Percentiles rank a stretch among this genome's conserved stretches.
phyloP scores from a whole-genome alignment of 1,139 yeast genomes.

The Yamadazyma dendronema region DNA sequence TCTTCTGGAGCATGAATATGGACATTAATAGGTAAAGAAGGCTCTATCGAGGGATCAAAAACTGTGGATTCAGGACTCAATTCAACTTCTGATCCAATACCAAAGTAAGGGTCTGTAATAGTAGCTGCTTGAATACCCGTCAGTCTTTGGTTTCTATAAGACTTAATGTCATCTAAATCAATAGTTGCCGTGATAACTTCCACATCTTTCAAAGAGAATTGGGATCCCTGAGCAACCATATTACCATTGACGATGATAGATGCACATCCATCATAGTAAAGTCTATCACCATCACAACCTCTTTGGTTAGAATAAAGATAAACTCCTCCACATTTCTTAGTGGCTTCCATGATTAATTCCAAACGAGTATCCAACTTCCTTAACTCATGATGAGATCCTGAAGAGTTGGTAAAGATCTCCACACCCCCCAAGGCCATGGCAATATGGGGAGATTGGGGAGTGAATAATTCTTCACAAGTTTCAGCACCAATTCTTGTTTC shows the following conservation, averaged over 20 bases:
- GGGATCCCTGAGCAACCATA: conserved; percentile 90
- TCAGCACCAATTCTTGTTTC: conserved; percentile 93
- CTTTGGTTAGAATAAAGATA: conserved; percentile 91
- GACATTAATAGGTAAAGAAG: conserved; percentile 51
- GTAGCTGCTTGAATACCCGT: conserved; percentile 74
- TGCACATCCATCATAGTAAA: conserved; percentile 97
- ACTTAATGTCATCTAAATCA: conserved; percentile 86
- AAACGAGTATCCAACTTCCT: conserved; percentile 84
- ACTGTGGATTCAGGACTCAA: conserved; percentile 56
- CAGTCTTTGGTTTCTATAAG: conserved; percentile 73
- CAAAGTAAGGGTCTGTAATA: conserved; percentile 52
- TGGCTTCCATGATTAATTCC: conserved; percentile 84
- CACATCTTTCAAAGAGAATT: conserved; percentile 84
- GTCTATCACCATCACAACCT: conserved; percentile 97
- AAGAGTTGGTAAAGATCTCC: conserved; percentile 90
- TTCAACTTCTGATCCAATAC: conserved; percentile 61
- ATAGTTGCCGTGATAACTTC: conserved; percentile 93
- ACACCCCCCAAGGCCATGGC: conserved; percentile 92
- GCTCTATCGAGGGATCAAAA: conserved; percentile 64
- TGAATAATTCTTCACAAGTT: conserved; percentile 95
- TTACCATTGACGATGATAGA: conserved; percentile 88
- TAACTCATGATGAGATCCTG: conserved; percentile 95
- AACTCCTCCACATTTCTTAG: conserved; percentile 94
- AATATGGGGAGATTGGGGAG: conserved; percentile 95
- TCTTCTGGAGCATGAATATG: conserved; percentile 83